Base-by-base conservation (phyloP, 176 grass and related monocot genomes). In the Microstegium vimineum region DNA sequence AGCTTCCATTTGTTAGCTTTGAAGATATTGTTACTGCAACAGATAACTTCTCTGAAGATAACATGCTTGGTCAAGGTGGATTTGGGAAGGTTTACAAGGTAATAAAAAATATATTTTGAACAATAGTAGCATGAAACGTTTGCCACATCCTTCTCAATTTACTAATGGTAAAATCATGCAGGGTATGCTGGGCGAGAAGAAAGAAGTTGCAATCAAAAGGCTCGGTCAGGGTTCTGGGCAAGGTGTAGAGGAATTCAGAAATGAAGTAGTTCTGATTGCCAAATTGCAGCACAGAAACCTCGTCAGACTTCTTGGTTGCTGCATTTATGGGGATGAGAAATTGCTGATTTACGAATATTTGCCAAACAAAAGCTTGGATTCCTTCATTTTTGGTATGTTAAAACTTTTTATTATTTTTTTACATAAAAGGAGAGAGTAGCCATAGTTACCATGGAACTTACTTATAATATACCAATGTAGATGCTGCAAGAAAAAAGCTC, bases 81-180 rank as follows among this genome's bases (percentile, higher is more conserved):
- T 93, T 93, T 8, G 91, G 80, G 4, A 84, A 81, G 31, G 91
- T 93, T 37, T 90, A 90, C 0, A 87, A 87, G 87, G 77, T 93
- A 70, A 36, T 5, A 40, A 54, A 34, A 49, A 56, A 37, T 2
- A 1, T 60, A 5, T 47, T 52, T 38, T 23, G 16, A 38, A 16
- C 5, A n/a, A 11, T 4, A 42, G 13, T 79, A 11, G 3, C 15
- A n/a, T 30, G 12, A 66, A 69, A 32, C 5, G 20, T 51, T 13
- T 12, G 2, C 1, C 4, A 32, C 42, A 9, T 0, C 5, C 1
- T 57, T 16, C 38, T 49, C 4, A 64, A 2, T 23, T 54, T 41
- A 33, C 26, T 25, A 81, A 71, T 83, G 66, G 66, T 65, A 4
- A 28, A 17, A 60, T 35, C 34, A 10, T 28, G 15, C 30, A 91